Conservation (phyloP, 768 basidiomycete species). For the Lentinula lateritia region DNA sequence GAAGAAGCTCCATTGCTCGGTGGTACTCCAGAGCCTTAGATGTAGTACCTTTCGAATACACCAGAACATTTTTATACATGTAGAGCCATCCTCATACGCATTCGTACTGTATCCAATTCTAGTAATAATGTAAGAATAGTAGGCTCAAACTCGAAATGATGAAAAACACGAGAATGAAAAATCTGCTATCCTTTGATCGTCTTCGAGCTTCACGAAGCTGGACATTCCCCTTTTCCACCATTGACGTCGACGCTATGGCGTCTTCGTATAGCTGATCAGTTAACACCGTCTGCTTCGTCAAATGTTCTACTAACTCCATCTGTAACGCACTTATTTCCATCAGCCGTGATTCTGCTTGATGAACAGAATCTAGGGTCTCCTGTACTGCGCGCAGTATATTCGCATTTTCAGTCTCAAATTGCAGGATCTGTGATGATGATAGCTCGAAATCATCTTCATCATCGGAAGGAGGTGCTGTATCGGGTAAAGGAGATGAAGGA, state of each 20-base stretch:
- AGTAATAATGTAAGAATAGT: constrained; percentile 92
- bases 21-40: neutral
- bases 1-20: constrained; percentile 55
- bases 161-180: constrained; percentile 89
- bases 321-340: constrained; percentile 93
- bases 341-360: constrained; percentile 86
- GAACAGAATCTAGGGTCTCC: constrained; percentile 81
- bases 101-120: constrained; percentile 14
- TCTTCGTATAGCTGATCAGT: constrained; percentile 95
- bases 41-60: neutral
- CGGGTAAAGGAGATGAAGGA: constrained; percentile 16
- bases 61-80: too few relatives aligned
- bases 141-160: constrained; percentile 88
- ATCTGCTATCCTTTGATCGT: constrained; percentile 78
- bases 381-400: constrained; percentile 80
- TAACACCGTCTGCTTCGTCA: constrained; percentile 85
- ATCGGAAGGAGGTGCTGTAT: constrained; percentile 36
- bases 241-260: constrained; percentile 80
- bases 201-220: constrained; percentile 88
- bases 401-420: constrained; percentile 91
- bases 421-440: constrained; percentile 82
- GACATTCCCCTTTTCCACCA: constrained; percentile 83
- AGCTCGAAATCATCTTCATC: constrained; percentile 81
- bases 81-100: neutral
- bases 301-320: constrained; percentile 83